Evolutionary conservation across 2,329 filamentous ascomycete species (phyloP).

Genomic region (Eutypa lata): DNA sequence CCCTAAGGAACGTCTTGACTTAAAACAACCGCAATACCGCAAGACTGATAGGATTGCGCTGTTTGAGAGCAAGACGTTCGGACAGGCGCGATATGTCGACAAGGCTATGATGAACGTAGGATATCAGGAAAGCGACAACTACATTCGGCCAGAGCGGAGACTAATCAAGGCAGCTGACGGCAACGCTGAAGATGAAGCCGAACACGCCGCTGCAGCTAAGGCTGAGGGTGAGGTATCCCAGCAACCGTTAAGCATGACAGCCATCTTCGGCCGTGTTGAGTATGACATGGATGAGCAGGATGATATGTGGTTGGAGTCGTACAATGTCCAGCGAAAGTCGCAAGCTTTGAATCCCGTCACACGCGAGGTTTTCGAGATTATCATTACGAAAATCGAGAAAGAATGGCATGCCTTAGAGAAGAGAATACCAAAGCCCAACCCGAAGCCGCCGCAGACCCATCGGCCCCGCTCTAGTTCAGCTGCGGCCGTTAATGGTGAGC

Average conservation of each 20-base stretch:
- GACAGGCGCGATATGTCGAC: slow-evolving; percentile 88
- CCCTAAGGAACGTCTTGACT: slow-evolving; percentile 73
- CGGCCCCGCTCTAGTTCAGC: slow-evolving; percentile 89
- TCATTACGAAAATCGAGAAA: slow-evolving; percentile 98
- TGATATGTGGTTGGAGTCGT: slow-evolving; percentile 86
- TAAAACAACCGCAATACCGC: slow-evolving; percentile 73
- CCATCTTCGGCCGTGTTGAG: slow-evolving; percentile 76
- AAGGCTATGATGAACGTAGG: slow-evolving; percentile 94
- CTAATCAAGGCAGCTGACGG: slow-evolving; percentile 63
- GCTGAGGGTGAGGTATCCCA: slow-evolving; percentile 54
- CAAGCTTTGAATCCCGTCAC: slow-evolving; percentile 80
- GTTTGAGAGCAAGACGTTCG: slow-evolving; percentile 81
- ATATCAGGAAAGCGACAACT: slow-evolving; percentile 92
- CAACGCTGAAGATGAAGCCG: slow-evolving; percentile 57
- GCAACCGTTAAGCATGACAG: slow-evolving; percentile 41
- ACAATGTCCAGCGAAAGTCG: slow-evolving; percentile 73
- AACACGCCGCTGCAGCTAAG: slow-evolving; percentile 42
- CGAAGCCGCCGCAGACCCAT: slow-evolving; percentile 92
- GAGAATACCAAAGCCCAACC: slow-evolving; percentile 93
- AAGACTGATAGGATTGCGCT: slow-evolving; percentile 75
- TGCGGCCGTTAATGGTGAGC: slow-evolving; percentile 92
- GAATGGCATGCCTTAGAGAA: slow-evolving; percentile 97
- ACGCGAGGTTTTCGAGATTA: slow-evolving; percentile 93
- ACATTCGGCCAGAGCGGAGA: slow-evolving; percentile 70
- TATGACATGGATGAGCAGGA: slow-evolving; percentile 99